Base-by-base conservation (phyloP, 1,284 basidiomycete species). In the Naganishia sp. region DNA sequence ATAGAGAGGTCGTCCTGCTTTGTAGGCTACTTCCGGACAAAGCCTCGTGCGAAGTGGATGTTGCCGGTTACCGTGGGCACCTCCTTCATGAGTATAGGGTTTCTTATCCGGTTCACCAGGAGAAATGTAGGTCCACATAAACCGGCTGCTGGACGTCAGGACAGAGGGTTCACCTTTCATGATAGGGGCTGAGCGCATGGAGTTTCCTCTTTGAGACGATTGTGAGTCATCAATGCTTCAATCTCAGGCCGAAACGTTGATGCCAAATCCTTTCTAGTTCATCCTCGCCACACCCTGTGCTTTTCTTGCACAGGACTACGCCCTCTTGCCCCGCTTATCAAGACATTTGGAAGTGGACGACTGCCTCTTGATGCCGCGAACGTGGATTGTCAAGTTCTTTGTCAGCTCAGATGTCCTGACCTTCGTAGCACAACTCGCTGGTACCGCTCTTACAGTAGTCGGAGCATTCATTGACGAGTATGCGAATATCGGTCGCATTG, bases 221-320 rank as follows among this genome's bases (percentile, higher is more conserved):
- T 15, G 71, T 72, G 54, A 6, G 70, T 61, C 39, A 11, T 33
- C 7, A 49, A 28, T 31, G 9, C 13, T 46, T 25, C 43, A 21
- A 21, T 11, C 15, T 10, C 18, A n/a, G 42, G n/a, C 10, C 5
- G 18, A 6, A 68, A 67, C 36, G 54, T 49, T 15, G 11, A 18
- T 28, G 28, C 57, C 46, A 3, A 28, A 6, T 31, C 53, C 39
- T 43, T 49, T 23, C 16, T 48, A 72, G 69, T 68, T 72, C 56
- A 69, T 72, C 31, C 61, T 73, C 9, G 63, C 70, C 31, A 70
- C 70, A 7, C 72, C 72, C 6, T 72, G 70, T 60, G 63, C 64
- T 11, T 72, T 72, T 43, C 56, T 73, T 25, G 72, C 72, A 15
- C 71, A 73, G 46, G 65, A 69, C 23, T 70, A 73, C 50, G 59